Base-by-base conservation (phyloP, 805 yeast genomes). In the Kurtzmaniella cleridarum region DNA sequence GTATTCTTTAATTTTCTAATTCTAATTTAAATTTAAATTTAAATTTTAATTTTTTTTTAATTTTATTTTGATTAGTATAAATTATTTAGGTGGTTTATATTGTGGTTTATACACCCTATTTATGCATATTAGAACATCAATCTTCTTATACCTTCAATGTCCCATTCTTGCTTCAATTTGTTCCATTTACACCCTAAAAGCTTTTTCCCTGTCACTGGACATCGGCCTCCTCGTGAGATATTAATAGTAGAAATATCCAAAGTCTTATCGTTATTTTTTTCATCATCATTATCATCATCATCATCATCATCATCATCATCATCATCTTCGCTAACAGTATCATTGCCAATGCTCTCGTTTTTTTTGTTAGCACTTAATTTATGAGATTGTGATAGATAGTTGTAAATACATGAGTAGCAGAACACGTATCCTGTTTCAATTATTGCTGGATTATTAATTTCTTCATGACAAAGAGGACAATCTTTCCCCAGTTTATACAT, bases 351-450 rank as follows among this genome's bases (percentile, higher is more conserved):
- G 13, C 40, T 41, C 24, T 32, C 38, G 10, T 12, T 30, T 32
- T 40, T 43, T n/a, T 34, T 31, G 31, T 45, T 50, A 16, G 48
- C 51, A 5, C 51, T 44, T 9, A 60, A 62, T 30, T 59, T 60
- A 41, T 66, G 71, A 2, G 73, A 66, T 32, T 75, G 71, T 23
- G 75, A 68, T 33, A 90, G 64, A 51, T 76, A 76, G 35, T 75
- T 73, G 52, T 78, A 78, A 12, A 90, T 87, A 59, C 98, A 93
- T 10, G 86, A 78, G 59, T 90, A 89, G 59, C 96, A 89, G 49
- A 83, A 85, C 0, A 88, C 95, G 45, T 79, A 81, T 0, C 98
- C 98, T 0, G 98, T 88, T 55, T 90, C 98, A 27, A 91, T 78
- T 10, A 84, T 76, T 0, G 95, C 87, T 3, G 96, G 96, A 50